These are phyloP conservation scores for Chionographis japonica DNA, from an alignment of 106 monocot genomes.

Conservation along the genomic window DNA sequence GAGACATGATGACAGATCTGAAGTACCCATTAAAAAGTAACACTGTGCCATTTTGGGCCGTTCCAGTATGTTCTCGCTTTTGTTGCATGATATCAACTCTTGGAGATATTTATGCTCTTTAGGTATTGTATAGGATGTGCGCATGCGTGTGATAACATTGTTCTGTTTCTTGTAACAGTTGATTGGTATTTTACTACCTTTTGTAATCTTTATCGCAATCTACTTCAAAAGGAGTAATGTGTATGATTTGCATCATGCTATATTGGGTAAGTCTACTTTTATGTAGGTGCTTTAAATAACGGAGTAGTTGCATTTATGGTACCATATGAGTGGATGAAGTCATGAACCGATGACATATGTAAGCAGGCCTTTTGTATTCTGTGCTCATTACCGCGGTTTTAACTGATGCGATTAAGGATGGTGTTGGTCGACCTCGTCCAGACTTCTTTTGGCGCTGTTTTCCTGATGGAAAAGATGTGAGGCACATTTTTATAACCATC, in stretches of 20 bases:
- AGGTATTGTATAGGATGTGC: not conserved
- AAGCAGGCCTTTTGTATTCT: conserved; percentile 76
- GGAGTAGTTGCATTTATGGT: not conserved
- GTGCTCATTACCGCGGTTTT: conserved; percentile 86
- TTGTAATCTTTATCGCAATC: conserved; percentile 45
- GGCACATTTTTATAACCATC: conserved; percentile 2
- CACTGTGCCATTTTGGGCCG: conserved; percentile 85
- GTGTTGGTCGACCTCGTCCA: conserved; percentile 83
- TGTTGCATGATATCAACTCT: not conserved
- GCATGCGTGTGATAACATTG: no score
- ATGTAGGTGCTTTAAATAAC: no score
- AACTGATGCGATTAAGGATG: conserved; percentile 94
- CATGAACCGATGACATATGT: conserved; percentile 1
- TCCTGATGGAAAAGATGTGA: conserved; percentile 65
- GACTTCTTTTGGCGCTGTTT: conserved; percentile 95
- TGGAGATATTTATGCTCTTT: not conserved
- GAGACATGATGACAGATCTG: conserved; percentile 72
- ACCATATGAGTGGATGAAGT: not conserved
- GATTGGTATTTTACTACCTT: conserved; percentile 55
- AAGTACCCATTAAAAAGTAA: conserved; percentile 74
- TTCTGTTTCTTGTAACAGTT: conserved; percentile 30
- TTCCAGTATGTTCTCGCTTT: conserved; percentile 52
- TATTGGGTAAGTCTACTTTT: conserved; percentile 43
- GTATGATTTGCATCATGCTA: conserved; percentile 89
- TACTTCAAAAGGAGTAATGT: conserved; percentile 76